Conservation (phyloP, 1,284 basidiomycete species). For the Apiotrichum gracile region DNA sequence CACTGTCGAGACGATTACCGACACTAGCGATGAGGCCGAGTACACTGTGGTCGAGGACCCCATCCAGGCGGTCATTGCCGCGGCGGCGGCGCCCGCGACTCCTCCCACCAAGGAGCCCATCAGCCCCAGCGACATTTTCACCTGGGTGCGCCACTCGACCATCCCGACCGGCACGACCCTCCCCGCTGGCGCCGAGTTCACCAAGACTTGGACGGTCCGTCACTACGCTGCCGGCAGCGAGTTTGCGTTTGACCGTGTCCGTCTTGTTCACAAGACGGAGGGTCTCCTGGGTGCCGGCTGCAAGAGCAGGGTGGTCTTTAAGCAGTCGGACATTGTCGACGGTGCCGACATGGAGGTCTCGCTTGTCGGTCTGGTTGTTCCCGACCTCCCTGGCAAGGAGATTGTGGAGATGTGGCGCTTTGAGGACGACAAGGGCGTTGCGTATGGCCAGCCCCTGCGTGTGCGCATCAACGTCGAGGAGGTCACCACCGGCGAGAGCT, state of each 20-base stretch:
- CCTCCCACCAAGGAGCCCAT: slow-evolving; percentile 15
- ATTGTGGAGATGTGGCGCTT: slow-evolving; percentile 39
- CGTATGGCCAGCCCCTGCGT: slow-evolving; percentile 40
- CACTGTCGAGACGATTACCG: slow-evolving; percentile 4
- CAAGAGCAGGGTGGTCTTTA: slow-evolving; percentile 15
- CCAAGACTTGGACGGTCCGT: slow-evolving; percentile 41
- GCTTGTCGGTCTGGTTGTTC: slow-evolving; percentile 33
- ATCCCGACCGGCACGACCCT: slow-evolving; percentile 33
- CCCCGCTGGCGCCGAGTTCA: slow-evolving; percentile 40
- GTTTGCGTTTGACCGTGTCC: slow-evolving; percentile 29
- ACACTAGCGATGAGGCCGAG: not conserved
- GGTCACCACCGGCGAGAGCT: slow-evolving; percentile 16
- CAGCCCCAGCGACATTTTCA: slow-evolving; percentile 36
- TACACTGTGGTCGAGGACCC: slow-evolving; percentile 4
- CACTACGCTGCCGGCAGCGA: slow-evolving; percentile 38
- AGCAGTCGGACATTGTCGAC: slow-evolving; percentile 25
- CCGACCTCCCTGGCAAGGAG: slow-evolving; percentile 31
- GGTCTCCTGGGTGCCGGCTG: slow-evolving; percentile 20
- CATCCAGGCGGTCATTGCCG: slow-evolving; percentile 1
- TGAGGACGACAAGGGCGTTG: slow-evolving; percentile 34
- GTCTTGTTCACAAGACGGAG: slow-evolving; percentile 25
- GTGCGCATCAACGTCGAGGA: slow-evolving; percentile 31
- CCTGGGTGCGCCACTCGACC: slow-evolving; percentile 39
- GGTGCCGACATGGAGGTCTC: slow-evolving; percentile 31
- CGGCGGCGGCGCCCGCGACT: not conserved